Percentiles rank a stretch among this genome's conserved stretches.
Evolutionary conservation across 2,329 filamentous ascomycete genomes (phyloP).

Genomic region (Colletotrichum euphorbiae): DNA sequence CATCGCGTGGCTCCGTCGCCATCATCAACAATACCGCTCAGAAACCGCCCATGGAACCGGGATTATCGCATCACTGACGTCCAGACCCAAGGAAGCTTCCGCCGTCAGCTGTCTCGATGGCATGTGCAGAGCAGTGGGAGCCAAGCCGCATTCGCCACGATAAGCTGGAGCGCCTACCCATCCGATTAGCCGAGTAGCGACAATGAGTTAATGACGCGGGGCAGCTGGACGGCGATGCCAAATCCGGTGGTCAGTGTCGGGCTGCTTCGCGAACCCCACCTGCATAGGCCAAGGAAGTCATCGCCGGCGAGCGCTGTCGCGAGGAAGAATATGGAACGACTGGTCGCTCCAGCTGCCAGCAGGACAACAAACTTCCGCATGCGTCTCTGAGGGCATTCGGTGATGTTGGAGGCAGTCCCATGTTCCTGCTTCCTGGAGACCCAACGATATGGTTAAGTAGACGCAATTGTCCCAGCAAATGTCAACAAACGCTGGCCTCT

Average conservation of each 20-base stretch:
- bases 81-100: neutral
- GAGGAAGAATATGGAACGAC: too few species aligned
- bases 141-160: neutral
- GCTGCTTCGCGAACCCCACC: neutral
- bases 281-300: neutral
- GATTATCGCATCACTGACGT: neutral
- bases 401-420: neutral
- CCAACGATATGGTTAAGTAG: slow-evolving; percentile 5
- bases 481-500: too few species aligned
- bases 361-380: slow-evolving; percentile 4
- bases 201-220: neutral
- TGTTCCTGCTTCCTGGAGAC: neutral
- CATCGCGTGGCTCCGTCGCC: neutral
- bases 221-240: slow-evolving; percentile 10
- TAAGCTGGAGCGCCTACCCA: neutral
- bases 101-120: slow-evolving; percentile 1
- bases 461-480: neutral
- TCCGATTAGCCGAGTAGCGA: slow-evolving; percentile 3
- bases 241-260: slow-evolving; percentile 1
- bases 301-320: neutral
- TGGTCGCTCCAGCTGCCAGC: too few species aligned
- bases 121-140: neutral
- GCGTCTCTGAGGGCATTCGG: slow-evolving; percentile 1
- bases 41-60: neutral
- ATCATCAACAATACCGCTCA: neutral